Evolutionary conservation across 306 rosid genomes (phyloP), one percentile per base, ranked within the genome.

Genomic region (Vigna mungo): DNA sequence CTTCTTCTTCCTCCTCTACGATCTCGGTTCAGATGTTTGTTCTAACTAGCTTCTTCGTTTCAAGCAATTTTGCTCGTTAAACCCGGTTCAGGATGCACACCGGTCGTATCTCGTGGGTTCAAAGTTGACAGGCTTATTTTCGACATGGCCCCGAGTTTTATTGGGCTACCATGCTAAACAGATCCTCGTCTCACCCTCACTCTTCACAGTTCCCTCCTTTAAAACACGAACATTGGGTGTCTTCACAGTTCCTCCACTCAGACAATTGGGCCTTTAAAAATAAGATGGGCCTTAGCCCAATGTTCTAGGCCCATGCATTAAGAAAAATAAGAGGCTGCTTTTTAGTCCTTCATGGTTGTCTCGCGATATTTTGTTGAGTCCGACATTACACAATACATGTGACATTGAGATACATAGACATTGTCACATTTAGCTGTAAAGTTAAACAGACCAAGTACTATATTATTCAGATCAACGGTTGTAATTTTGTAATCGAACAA

Each of bases 11-110:
- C 49, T 44, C 13, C 60, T 63, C 74, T 62, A 44, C 48, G 30
- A 34, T 27, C 79, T 73, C 65, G 18, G 52, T 23, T 81, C 81
- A 77, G 89, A 86, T 86, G 87, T 61, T 47, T 2, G 81, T 72
- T 80, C 83, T 54, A 60, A 71, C 65, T 44, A 25, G 52, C 34
- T 37, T 15, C 75, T 44, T 14, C 20, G 27, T 18, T 70, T 74
- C 27, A 53, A 54, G 27, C n/a, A 20, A 16, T 73, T 72, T 59
- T 59, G 77, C 41, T 58, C 12, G 66, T 64, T 54, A 54, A 55
- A 67, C 60, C 72, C 81, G 81, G 82, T 81, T 75, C 73, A 21
- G 25, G 11, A 15, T 18, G 73, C 64, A 41, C 78, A 61, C 48
- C 68, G 84, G 76, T 2, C 18, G 5, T 20, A 2, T 66, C 2